Evolutionary conservation across 2,329 filamentous ascomycete species (phyloP), one percentile per base, ranked within the genome.

Genomic region (Pezicula carpinea): DNA sequence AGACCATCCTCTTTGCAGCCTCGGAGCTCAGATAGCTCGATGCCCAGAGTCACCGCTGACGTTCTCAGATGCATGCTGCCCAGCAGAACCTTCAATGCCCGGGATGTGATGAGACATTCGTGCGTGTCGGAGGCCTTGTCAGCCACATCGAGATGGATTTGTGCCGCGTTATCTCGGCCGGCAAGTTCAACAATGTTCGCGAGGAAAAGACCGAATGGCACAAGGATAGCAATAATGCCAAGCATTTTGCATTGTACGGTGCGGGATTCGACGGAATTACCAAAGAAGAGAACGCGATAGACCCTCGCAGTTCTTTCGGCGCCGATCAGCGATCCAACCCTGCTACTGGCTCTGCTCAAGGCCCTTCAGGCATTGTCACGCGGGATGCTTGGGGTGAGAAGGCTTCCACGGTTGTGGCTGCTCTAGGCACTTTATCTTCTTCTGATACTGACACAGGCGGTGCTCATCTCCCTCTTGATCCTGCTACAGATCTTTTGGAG

Each of bases 31-130:
- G n/a, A 14, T 23, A 6, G 15, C 22, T 15, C 7, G 8, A 39
- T 10, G 13, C 5, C 6, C 4, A 5, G 21, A n/a, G 13, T 21
- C 14, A 21, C 5, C 22, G 17, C 42, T 51, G 39, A 48, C 29
- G 14, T 17, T 22, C 5, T 33, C 14, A 59, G 56, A 44, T 50
- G 13, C 56, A 59, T 29, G 18, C 47, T 13, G 41, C 41, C 6
- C 47, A 55, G 14, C 55, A 60, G 31, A 29, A 54, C 13, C 34
- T 60, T 10, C 26, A 34, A 6, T 60, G 58, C 39, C 47, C 36
- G 4, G 45, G 33, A 5, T 60, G 58, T 29, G 7, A 31, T 6
- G 47, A 35, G n/a, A 33, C 31, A 8, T 60, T 59, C 34, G 48
- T 35, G 7, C 49, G 54, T n/a, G 45, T 58, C 18, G 57, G 55